Evolutionary conservation across 306 rosid genomes (phyloP), one percentile per base, ranked within the genome.

Genomic region (Crotalaria pallida): DNA sequence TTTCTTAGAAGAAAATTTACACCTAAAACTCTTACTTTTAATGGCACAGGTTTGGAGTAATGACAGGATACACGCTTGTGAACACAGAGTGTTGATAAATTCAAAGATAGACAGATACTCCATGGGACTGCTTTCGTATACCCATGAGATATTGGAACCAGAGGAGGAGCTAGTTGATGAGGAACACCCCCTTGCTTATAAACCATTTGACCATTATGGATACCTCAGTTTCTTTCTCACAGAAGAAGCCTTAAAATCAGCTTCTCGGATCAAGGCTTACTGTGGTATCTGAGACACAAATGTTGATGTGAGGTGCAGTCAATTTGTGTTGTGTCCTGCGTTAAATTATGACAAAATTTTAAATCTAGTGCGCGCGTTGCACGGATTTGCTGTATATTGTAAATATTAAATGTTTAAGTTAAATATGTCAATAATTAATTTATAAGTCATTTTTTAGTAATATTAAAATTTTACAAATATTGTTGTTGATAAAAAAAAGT

Each of bases 21-120:
- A n/a, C n/a, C n/a, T n/a, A n/a, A n/a, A n/a, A n/a, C n/a, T n/a
- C n/a, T n/a, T n/a, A n/a, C n/a, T n/a, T n/a, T n/a, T n/a, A n/a
- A n/a, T n/a, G n/a, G n/a, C n/a, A n/a, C 61, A 69, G 77, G 72
- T 70, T 2, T 77, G 76, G 81, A 77, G 77, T 43, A 77, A 77
- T 34, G 72, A 64, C 43, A 70, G 77, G 51, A 70, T 77, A 71
- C 13, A 7, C 2, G 72, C 77, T 1, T 62, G 77, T 33, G 45
- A 50, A 2, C 81, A 77, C 51, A 36, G 73, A 63, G 82, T 64
- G 0, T 3, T 45, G 0, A 7, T 69, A 19, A 77, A 71, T 10
- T 27, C 77, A 45, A 71, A 55, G 44, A 55, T 5, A 16, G 73
- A 53, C 0, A 77, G 82, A 7, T 71, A 34, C 29, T 77, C 82